These are phyloP conservation scores for Rhododendron ovatum DNA, from an alignment of 148 eudicot species.

Conservation along the genomic window DNA sequence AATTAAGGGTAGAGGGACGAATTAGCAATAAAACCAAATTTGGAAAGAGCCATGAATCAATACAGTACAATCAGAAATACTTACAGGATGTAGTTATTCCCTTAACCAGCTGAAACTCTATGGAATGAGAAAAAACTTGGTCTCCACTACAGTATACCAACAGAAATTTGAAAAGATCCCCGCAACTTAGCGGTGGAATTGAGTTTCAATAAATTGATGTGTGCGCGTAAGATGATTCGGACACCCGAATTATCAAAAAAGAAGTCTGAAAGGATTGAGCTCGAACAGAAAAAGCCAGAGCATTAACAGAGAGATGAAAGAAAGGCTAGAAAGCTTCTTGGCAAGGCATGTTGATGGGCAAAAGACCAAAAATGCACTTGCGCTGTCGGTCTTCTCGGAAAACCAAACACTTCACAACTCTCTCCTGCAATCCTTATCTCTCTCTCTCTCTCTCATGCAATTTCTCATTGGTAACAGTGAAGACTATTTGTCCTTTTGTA, in stretches of 20 bases:
- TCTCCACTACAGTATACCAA: background rate
- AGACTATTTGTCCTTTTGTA: background rate
- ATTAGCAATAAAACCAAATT: background rate
- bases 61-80: background rate
- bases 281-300: background rate
- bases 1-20: background rate
- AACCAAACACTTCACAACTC: too few relatives aligned
- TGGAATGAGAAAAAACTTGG: background rate
- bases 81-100: background rate
- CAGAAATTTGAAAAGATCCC: background rate
- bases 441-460: background rate
- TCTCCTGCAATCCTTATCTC: background rate
- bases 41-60: background rate
- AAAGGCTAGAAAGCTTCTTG: background rate
- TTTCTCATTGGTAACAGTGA: background rate
- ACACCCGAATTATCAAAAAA: background rate
- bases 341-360: background rate
- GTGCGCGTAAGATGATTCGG: too few relatives aligned
- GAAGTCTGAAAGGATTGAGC: background rate
- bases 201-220: too few relatives aligned
- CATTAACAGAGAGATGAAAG: background rate
- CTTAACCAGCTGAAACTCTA: background rate
- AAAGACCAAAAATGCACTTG: too few relatives aligned
- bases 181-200: too few relatives aligned
- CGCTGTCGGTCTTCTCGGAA: too few relatives aligned